Conservation (phyloP, 371 early-diverging fungal genomes). For the Caulochytrium protostelioides region DNA sequence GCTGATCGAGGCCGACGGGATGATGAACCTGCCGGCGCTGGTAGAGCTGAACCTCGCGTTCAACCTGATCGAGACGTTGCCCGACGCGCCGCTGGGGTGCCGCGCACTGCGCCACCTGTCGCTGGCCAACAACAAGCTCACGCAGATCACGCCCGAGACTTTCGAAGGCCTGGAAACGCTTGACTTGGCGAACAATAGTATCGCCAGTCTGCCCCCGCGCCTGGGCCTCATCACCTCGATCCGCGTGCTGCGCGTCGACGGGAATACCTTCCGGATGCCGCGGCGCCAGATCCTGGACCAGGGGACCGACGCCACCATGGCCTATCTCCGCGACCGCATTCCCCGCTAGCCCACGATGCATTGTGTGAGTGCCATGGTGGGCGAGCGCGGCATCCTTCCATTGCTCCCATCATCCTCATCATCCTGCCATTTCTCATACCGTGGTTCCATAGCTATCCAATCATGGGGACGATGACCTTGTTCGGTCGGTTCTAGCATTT, state of each 20-base stretch:
- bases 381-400: too few species aligned
- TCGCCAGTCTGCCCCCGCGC: constrained; percentile 32
- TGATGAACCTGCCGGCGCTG: constrained; percentile 7
- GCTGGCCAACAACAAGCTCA: constrained; percentile 10
- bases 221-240: constrained; percentile 27
- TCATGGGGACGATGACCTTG: too few species aligned
- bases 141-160: constrained; percentile 6
- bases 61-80: constrained; percentile 3
- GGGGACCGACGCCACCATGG: constrained; percentile 12
- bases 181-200: constrained; percentile 38
- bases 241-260: constrained; percentile 26
- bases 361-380: too few species aligned
- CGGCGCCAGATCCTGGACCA: constrained; percentile 34
- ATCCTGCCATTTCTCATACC: too few species aligned
- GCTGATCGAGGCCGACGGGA: constrained; percentile 12
- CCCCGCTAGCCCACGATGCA: too few species aligned
- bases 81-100: constrained; percentile 17
- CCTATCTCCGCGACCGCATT: constrained; percentile 7
- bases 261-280: constrained; percentile 45
- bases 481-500: too few species aligned
- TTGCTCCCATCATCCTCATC: too few species aligned
- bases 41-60: constrained; percentile 9
- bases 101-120: constrained; percentile 27
- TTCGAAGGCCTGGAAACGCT: constrained; percentile 23
- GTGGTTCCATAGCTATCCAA: too few species aligned